Percentiles rank a stretch among this genome's conserved stretches.
These are phyloP conservation scores for Colletotrichum sp. DNA, from an alignment of 2,329 filamentous ascomycete genomes.

Conservation along the genomic window DNA sequence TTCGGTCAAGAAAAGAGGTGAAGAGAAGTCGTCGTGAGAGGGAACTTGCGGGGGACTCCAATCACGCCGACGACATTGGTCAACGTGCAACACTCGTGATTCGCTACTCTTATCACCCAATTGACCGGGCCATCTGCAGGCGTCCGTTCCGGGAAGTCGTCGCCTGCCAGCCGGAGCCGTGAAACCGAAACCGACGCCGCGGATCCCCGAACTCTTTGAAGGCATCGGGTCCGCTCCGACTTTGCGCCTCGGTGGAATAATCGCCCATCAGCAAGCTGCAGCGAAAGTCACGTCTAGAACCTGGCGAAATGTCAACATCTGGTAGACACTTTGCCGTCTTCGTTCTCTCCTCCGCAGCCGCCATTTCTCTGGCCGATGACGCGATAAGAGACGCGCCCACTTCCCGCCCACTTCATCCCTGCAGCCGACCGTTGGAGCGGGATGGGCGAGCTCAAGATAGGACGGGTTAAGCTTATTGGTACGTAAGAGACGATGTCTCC, in stretches of 20 bases:
- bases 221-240: neutral
- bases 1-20: neutral
- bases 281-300: neutral
- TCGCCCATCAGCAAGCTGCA: neutral
- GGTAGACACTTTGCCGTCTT: neutral
- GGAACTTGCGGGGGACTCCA: neutral
- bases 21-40: neutral
- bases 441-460: neutral
- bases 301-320: accelerated
- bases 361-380: neutral
- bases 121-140: neutral
- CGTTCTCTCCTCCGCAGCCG: neutral
- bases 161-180: neutral
- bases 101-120: neutral
- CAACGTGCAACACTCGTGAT: neutral
- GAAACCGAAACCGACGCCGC: neutral
- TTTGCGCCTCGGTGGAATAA: neutral
- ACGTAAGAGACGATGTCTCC: neutral
- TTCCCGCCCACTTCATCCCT: neutral
- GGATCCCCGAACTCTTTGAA: neutral
- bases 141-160: neutral
- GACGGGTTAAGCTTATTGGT: neutral
- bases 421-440: neutral
- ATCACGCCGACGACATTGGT: neutral
- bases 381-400: neutral